Evolutionary conservation across 1,139 yeast genomes (phyloP).

Genomic region (Taiozyma sp.): DNA sequence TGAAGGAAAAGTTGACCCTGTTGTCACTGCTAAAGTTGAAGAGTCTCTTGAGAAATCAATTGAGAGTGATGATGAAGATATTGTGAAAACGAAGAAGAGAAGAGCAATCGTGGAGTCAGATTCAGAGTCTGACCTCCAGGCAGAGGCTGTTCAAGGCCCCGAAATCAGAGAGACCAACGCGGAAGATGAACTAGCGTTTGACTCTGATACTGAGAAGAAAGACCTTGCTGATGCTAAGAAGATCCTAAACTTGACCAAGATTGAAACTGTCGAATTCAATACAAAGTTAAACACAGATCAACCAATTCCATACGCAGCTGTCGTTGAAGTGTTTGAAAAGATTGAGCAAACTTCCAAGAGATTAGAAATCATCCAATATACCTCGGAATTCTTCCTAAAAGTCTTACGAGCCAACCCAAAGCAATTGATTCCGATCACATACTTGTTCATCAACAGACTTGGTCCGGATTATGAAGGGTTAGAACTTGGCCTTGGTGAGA

Average conservation of each 20-base stretch:
- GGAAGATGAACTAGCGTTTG: slow-evolving; percentile 17
- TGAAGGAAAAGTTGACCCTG: not conserved
- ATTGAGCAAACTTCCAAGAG: slow-evolving; percentile 79
- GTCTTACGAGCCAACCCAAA: slow-evolving; percentile 54
- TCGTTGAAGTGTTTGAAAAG: slow-evolving; percentile 65
- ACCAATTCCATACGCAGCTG: slow-evolving; percentile 52
- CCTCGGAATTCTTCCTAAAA: slow-evolving; percentile 64
- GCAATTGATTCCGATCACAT: slow-evolving; percentile 65
- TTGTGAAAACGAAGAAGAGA: not conserved
- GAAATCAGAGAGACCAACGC: not conserved
- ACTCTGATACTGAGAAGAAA: slow-evolving; percentile 20
- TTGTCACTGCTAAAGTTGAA: not conserved
- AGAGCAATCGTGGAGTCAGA: not conserved
- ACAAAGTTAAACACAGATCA: slow-evolving; percentile 6
- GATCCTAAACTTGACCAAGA: slow-evolving; percentile 11
- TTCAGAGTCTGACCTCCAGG: not conserved
- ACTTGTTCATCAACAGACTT: slow-evolving; percentile 76
- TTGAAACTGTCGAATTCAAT: not conserved
- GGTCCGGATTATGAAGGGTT: slow-evolving; percentile 97
- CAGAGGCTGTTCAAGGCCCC: not conserved
- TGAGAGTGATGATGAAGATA: not conserved
- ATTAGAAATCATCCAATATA: slow-evolving; percentile 68
- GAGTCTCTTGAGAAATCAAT: not conserved
- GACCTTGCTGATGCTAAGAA: slow-evolving; percentile 19
- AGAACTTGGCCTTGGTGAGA: slow-evolving; percentile 91